Evolutionary conservation across 2,329 filamentous ascomycete genomes (phyloP), one percentile per base, ranked within the genome.

Genomic region (Microsporum audouinii): DNA sequence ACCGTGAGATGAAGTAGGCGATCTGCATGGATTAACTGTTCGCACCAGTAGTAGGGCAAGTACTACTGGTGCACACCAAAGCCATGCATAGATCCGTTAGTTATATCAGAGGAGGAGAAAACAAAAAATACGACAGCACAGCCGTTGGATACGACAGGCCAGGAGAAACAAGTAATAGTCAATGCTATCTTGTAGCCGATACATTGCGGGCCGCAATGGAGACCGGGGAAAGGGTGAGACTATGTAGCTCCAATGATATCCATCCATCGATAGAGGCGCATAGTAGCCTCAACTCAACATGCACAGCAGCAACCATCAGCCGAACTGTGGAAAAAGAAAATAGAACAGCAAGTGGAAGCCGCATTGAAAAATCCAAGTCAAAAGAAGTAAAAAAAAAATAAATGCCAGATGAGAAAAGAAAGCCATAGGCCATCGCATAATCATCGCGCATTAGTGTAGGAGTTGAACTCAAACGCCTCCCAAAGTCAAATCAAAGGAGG

Each of bases 211-310:
- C 43, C 60, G 47, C 43, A 41, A 23, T 12, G 17, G 38, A 17
- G 29, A 23, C 12, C 41, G 34, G 56, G 7, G 23, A 23, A 17
- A n/a, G 27, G 33, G 47, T 38, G n/a, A 53, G 56, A 23, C 58
- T 57, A 65, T 64, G 64, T 64, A 62, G 64, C 62, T 64, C 62
- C 64, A 65, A 59, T 63, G 53, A 39, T 43, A 55, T 43, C n/a
- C 7, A 27, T 33, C 3, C 8, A 33, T 58, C 29, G 56, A 33
- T 29, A 23, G 17, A 23, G 17, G 17, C 34, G n/a, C 27, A 17
- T 41, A 31, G 39, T 41, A 58, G 29, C 27, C n/a, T 36, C 51
- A 34, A 23, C 33, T 36, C 51, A 36, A 38, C 51, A 5, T 55
- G 51, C 51, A 14, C 29, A 55, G 31, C 47, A 39, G n/a, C 29